A percentile compares a stretch with the other conserved stretches of the same genome.
phyloP scores from a whole-genome alignment of 2,329 filamentous ascomycete genomes.

The Paracoccidioides brasiliensis region DNA sequence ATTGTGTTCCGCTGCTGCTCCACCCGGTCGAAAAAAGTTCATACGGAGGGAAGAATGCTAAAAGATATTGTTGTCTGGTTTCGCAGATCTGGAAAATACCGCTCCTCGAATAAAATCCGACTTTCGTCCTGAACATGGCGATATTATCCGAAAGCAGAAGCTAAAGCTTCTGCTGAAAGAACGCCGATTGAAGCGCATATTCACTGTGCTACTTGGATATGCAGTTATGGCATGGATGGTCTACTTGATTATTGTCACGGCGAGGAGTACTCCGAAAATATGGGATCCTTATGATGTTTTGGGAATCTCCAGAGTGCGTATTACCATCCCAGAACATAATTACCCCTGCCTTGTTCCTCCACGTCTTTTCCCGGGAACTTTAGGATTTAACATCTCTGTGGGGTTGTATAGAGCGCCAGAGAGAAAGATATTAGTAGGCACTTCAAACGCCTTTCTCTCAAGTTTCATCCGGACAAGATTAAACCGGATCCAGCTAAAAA shows the following conservation, averaged over 20 bases:
- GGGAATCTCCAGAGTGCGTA: slow-evolving; percentile 62
- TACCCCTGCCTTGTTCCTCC: neutral
- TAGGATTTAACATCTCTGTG: neutral
- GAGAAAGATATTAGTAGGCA: slow-evolving; percentile 88
- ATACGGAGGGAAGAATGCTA: slow-evolving; percentile 18
- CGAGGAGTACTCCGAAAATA: slow-evolving; percentile 57
- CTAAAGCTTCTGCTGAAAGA: slow-evolving; percentile 81
- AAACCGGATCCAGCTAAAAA: slow-evolving; percentile 74
- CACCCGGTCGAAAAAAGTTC: neutral
- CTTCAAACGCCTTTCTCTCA: slow-evolving; percentile 75
- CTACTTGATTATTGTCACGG: slow-evolving; percentile 75
- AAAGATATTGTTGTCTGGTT: slow-evolving; percentile 8
- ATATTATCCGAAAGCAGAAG: slow-evolving; percentile 70
- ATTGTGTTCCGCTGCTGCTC: neutral
- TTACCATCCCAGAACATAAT: neutral
- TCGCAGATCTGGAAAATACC: slow-evolving; percentile 56
- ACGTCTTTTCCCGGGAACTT: neutral
- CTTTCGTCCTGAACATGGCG: slow-evolving; percentile 69
- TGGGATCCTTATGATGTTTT: slow-evolving; percentile 98
- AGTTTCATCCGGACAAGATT: slow-evolving; percentile 86
- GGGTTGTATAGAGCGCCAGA: slow-evolving; percentile 49
- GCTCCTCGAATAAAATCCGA: slow-evolving; percentile 70
- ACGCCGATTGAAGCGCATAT: slow-evolving; percentile 69
- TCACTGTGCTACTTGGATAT: slow-evolving; percentile 68
- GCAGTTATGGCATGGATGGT: slow-evolving; percentile 75